These are phyloP conservation scores for Chaetothyriales sp. DNA, from an alignment of 2,329 filamentous ascomycete species.

Conservation along the genomic window DNA sequence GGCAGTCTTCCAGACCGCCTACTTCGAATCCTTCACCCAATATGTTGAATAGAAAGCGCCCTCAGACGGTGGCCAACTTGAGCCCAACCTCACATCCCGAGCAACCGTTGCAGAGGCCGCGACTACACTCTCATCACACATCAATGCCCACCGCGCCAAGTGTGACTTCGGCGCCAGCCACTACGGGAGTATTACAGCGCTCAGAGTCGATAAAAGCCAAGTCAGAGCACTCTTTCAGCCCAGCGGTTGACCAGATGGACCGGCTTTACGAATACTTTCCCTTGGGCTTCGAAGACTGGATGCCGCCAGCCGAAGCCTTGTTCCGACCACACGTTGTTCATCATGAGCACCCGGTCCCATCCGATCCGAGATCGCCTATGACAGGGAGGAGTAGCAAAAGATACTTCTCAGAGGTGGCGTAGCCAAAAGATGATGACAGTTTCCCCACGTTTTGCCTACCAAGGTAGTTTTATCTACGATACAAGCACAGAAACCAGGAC, in stretches of 20 bases:
- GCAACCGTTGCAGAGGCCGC: slow-evolving; percentile 1
- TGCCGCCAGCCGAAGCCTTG: slow-evolving; percentile 77
- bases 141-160: slow-evolving; percentile 10
- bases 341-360: slow-evolving; percentile 35
- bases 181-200: not conserved
- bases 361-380: slow-evolving; percentile 12
- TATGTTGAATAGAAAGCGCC: slow-evolving; percentile 6
- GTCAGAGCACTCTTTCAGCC: slow-evolving; percentile 6
- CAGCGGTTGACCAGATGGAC: slow-evolving; percentile 40
- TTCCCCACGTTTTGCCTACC: not conserved
- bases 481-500: not conserved
- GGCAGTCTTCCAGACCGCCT: slow-evolving; percentile 16
- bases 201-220: slow-evolving; percentile 9
- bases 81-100: not conserved
- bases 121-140: slow-evolving; percentile 12
- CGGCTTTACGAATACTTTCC: slow-evolving; percentile 91
- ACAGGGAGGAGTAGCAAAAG: slow-evolving; percentile 15
- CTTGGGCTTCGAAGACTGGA: slow-evolving; percentile 78
- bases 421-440: not conserved
- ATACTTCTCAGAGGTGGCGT: slow-evolving; percentile 18
- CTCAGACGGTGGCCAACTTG: not conserved
- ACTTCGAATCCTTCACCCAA: slow-evolving; percentile 18
- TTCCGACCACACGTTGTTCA: slow-evolving; percentile 90
- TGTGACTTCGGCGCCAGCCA: slow-evolving; percentile 1
- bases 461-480: not conserved